Percentiles rank a stretch among this genome's conserved stretches.
Evolutionary conservation across 768 basidiomycete species (phyloP).

Genomic region (Thelephora aurantiotincta): DNA sequence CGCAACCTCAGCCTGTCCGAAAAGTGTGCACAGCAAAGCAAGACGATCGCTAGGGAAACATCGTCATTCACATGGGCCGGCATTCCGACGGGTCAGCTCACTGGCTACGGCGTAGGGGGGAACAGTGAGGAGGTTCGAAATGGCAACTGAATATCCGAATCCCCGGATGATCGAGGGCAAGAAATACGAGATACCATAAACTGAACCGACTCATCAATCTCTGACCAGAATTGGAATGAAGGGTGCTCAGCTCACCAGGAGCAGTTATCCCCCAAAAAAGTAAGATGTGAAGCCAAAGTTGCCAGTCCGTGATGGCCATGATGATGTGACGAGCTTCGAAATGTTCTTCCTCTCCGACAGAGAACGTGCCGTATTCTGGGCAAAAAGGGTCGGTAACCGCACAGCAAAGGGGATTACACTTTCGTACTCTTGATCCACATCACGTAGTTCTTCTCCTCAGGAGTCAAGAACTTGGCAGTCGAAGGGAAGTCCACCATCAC

Average conservation of each 20-base stretch:
- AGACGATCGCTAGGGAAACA: slow-evolving; percentile 23
- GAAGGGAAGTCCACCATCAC: slow-evolving; percentile 50
- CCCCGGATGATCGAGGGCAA: slow-evolving; percentile 45
- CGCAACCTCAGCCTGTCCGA: slow-evolving; percentile 45
- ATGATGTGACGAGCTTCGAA: slow-evolving; percentile 40
- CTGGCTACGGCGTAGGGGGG: slow-evolving; percentile 53
- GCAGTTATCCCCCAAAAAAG: slow-evolving; percentile 43
- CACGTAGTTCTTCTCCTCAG: slow-evolving; percentile 41
- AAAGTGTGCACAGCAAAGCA: slow-evolving; percentile 37
- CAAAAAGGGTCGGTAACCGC: background rate
- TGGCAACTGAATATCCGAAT: slow-evolving; percentile 41
- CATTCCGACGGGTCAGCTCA: slow-evolving; percentile 15
- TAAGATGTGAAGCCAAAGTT: slow-evolving; percentile 45
- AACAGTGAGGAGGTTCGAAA: slow-evolving; percentile 52
- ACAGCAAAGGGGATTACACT: slow-evolving; percentile 4
- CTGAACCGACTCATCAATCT: slow-evolving; percentile 17
- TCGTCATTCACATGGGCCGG: too few relatives aligned
- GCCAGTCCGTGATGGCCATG: slow-evolving; percentile 49
- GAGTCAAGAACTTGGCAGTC: slow-evolving; percentile 46
- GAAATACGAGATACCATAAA: slow-evolving; percentile 60
- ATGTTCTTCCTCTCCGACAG: slow-evolving; percentile 46
- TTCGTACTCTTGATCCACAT: slow-evolving; percentile 41
- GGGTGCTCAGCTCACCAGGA: slow-evolving; percentile 34
- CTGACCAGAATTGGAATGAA: background rate
- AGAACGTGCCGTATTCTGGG: slow-evolving; percentile 42